Base-by-base conservation (phyloP, 169 alveolate genomes). In the Cryptosporidium bovis region DNA sequence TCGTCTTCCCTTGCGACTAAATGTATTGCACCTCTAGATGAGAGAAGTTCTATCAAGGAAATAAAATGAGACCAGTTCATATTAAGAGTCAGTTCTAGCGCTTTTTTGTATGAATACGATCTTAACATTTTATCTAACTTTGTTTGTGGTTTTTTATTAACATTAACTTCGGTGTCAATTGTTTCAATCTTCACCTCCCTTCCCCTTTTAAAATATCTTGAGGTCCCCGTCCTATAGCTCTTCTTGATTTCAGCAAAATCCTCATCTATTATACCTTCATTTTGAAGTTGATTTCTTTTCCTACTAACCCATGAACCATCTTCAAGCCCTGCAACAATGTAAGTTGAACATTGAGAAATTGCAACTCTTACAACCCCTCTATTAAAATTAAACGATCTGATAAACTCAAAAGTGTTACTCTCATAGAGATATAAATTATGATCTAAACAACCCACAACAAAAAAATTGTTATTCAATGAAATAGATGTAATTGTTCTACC, bases 1-100 rank as follows among this genome's bases (percentile, higher is more conserved):
- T 56, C 69, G 33, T 40, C 55, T 10, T 77, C 87, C 36, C 71
- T 77, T 18, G 71, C 69, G 34, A 77, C 40, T 27, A 77, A 24
- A 44, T 77, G 87, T 18, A 77, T 3, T 29, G 87, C 87, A 18
- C 87, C 87, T 24, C 87, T 58, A 1, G 87, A 77, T 20, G 87
- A 77, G 15, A 77, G 64, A 24, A 20, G 20, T 44, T 40, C 51
- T 20, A 77, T 8, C 12, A 77, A 40, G 31, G 87, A 40, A 27
- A 77, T 40, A 56, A 77, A 56, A 50, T 77, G 71, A 6, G 50
- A 24, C 87, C 87, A 77, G 29, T 48, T 77, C 71, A 77, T 77
- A 44, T 62, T 51, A 1, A 77, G 51, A 44, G 71, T 24, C 27
- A 62, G 16, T 3, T 77, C 87, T 44, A 77, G n/a, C 27, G 87